A percentile compares a stretch with the other conserved stretches of the same genome.
These are phyloP conservation scores for Schizochytrium sp. DNA, from an alignment of 108 stramenopile genomes.

Conservation along the genomic window DNA sequence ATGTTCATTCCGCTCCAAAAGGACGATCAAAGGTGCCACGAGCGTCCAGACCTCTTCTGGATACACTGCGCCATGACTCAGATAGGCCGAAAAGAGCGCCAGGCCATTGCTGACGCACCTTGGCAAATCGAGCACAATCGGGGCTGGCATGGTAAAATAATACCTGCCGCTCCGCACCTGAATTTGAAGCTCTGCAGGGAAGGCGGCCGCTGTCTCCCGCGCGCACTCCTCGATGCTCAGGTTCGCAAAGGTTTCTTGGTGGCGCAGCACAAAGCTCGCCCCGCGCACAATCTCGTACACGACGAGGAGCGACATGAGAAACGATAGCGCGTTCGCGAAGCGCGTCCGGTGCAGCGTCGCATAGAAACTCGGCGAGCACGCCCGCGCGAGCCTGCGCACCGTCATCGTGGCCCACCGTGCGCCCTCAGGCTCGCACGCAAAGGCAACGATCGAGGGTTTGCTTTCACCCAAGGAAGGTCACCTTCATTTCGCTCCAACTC, in stretches of 20 bases:
- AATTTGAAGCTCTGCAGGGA: background rate
- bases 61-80: background rate
- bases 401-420: too few species aligned
- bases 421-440: too few species aligned
- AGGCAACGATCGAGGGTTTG: too few species aligned
- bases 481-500: too few species aligned
- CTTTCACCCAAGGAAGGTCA: too few species aligned
- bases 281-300: background rate
- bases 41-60: background rate
- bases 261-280: background rate
- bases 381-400: too few species aligned
- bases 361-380: background rate
- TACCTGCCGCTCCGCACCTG: background rate
- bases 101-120: background rate
- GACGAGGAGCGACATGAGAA: background rate
- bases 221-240: background rate
- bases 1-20: background rate
- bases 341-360: background rate
- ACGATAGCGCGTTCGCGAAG: background rate
- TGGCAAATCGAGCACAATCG: background rate
- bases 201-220: background rate
- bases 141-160: background rate
- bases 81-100: background rate
- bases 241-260: background rate
- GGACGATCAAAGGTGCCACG: background rate